Conservation (phyloP, 257 asterid genomes). For the Solanum rostratum region DNA sequence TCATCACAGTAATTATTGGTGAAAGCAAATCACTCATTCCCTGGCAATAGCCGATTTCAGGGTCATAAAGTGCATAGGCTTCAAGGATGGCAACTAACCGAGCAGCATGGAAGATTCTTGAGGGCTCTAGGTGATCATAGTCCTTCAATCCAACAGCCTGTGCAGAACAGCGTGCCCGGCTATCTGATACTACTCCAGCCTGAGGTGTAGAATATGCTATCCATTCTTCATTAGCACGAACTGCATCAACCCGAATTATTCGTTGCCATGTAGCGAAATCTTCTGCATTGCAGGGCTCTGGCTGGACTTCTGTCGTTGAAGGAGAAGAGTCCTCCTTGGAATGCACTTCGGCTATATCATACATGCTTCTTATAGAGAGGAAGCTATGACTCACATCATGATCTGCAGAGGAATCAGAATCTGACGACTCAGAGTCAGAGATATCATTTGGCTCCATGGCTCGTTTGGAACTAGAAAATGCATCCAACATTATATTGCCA, state of each 20-base stretch:
- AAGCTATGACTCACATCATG: constrained; percentile 46
- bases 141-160: constrained; percentile 75
- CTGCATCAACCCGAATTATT: constrained; percentile 83
- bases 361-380: constrained; percentile 19
- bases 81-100: constrained; percentile 83
- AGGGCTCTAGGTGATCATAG: constrained; percentile 62
- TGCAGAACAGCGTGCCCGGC: constrained; percentile 49
- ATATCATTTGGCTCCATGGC: constrained; percentile 26
- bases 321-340: constrained; percentile 9
- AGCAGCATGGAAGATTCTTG: constrained; percentile 67
- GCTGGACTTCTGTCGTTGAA: constrained; percentile 16
- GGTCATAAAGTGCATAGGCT: constrained; percentile 71
- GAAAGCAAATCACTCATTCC: constrained; percentile 94
- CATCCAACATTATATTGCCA: constrained; percentile 2
- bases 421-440: constrained; percentile 34
- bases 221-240: constrained; percentile 82
- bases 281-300: constrained; percentile 28
- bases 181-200: constrained; percentile 48
- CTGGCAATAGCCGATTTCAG: constrained; percentile 91
- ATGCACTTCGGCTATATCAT: constrained; percentile 18
- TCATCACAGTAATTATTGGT: constrained; percentile 74
- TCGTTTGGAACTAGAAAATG: constrained; percentile 12
- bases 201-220: constrained; percentile 54
- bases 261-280: constrained; percentile 76
- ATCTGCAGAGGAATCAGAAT: constrained; percentile 56